Conservation (phyloP, 1,139 yeast species). For the Pichia kudriavzevii region DNA sequence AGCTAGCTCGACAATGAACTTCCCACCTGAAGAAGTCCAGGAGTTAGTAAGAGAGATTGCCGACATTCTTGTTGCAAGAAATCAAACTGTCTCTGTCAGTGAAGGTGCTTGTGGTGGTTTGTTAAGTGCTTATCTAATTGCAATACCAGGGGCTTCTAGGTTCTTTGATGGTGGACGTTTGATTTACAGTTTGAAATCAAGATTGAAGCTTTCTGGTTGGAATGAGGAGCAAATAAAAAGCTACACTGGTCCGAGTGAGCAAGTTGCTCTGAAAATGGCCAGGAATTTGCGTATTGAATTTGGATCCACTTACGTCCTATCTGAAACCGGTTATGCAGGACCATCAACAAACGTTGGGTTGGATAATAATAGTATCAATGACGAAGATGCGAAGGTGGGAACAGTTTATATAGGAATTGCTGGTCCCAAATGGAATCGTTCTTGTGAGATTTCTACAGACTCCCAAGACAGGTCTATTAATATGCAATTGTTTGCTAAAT, state of each 20-base stretch:
- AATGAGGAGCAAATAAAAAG: constrained; percentile 55
- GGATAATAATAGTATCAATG: constrained; percentile 26
- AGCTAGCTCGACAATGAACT: constrained; percentile 31
- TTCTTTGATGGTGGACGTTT: constrained; percentile 81
- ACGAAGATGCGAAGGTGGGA: constrained; percentile 38
- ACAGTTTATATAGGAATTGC: constrained; percentile 64
- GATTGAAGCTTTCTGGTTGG: constrained; percentile 76
- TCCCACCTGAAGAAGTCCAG: constrained; percentile 55
- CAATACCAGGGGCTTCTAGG: constrained; percentile 78
- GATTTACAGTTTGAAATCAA: constrained; percentile 67
- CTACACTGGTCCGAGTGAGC: constrained; percentile 77
- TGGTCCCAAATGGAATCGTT: constrained; percentile 55
- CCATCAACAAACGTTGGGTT: constrained; percentile 43
- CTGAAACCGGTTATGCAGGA: constrained; percentile 87
- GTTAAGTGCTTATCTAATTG: constrained; percentile 68
- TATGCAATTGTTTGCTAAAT: constrained; percentile 67
- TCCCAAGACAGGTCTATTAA: constrained; percentile 48
- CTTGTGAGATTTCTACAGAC: constrained; percentile 43
- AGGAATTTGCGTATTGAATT: constrained; percentile 71
- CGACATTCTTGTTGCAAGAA: constrained; percentile 39
- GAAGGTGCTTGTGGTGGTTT: constrained; percentile 92
- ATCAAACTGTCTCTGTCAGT: constrained; percentile 66
- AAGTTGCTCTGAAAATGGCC: constrained; percentile 69
- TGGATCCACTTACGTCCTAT: constrained; percentile 73
- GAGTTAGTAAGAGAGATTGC: constrained; percentile 52